Base-by-base conservation (phyloP, 2,329 filamentous ascomycete genomes). In the Xylaria sp. region DNA sequence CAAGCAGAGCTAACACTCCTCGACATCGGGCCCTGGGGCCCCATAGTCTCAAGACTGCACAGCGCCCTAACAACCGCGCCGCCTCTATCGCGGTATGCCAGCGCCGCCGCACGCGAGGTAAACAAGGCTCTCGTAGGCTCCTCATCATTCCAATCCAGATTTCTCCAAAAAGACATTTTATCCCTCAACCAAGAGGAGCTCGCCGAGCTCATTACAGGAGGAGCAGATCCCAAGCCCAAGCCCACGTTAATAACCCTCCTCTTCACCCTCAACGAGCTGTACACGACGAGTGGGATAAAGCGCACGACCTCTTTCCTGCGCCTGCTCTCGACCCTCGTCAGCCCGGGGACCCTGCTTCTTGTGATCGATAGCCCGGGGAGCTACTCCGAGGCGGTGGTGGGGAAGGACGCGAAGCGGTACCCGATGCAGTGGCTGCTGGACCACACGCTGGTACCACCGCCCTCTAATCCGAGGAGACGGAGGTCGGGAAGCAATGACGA, bases 201-300 rank as follows among this genome's bases (percentile, higher is more conserved):
- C 35, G 60, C 73, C 0, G 55, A 71, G 2, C 67, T 82, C 0
- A 59, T 83, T 77, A 23, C 8, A 6, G 35, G 37, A 2, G 27
- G 5, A n/a, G 27, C 21, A 16, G 32, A n/a, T n/a, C n/a, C n/a
- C 10, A 13, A 5, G n/a, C 13, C 5, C 10, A 65, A 69, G 0
- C 82, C 86, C 10, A 73, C 85, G 3, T 81, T 98, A 0, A 84
- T 97, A 16, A 97, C 94, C 0, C 82, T 98, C 13, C 88, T 98
- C 81, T 99, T 98, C 84, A 98, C 95, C 0, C 87, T 98, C 55
- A 98, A 98, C 79, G 96, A 99, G 81, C 89, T 99, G 0, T 98
- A 98, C 83, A 91, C 92, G 0, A 84, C 88, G 0, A 93, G 91
- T 0, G 88, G 94, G 27, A 84, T 90, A 57, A 84, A 90, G 2